Percentiles rank a stretch among this genome's conserved stretches.
phyloP scores from a whole-genome alignment of 768 basidiomycete genomes.

The Amanita brunnescens region DNA sequence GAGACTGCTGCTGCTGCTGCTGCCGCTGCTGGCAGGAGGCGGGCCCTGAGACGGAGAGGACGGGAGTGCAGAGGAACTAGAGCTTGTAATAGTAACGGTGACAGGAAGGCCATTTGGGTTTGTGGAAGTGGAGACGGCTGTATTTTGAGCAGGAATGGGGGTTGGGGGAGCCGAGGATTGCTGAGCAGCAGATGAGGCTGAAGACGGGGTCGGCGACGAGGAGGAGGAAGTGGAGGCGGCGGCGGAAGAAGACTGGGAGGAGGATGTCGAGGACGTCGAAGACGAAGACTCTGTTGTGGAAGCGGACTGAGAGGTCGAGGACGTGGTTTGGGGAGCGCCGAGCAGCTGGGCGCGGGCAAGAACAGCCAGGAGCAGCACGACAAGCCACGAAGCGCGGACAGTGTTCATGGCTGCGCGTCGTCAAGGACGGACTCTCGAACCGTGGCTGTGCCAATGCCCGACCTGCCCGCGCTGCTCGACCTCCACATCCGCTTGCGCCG shows the following conservation, averaged over 20 bases:
- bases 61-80: conserved; percentile 8
- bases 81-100: conserved; percentile 19
- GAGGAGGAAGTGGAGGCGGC: neutral
- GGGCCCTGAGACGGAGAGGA: conserved; percentile 18
- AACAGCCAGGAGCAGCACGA: conserved; percentile 1
- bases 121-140: conserved; percentile 10
- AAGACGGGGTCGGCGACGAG: neutral
- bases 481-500: conserved; percentile 38
- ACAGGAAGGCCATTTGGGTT: conserved; percentile 12
- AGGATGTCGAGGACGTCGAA: neutral
- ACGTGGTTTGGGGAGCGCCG: neutral
- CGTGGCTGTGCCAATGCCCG: conserved; percentile 12
- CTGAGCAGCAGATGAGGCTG: conserved; percentile 3
- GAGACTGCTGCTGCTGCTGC: conserved; percentile 25
- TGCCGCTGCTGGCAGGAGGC: conserved; percentile 17
- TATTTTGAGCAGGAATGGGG: conserved; percentile 10
- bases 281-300: neutral
- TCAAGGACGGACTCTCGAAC: conserved; percentile 1
- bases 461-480: conserved; percentile 31
- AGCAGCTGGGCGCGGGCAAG: neutral
- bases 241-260: conserved; percentile 9
- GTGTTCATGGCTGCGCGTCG: conserved; percentile 6
- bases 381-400: conserved; percentile 1
- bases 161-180: conserved; percentile 8
- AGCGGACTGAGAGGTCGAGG: conserved; percentile 3